Base-by-base conservation (phyloP, 805 yeast genomes). In the Candida endomychidarum region DNA sequence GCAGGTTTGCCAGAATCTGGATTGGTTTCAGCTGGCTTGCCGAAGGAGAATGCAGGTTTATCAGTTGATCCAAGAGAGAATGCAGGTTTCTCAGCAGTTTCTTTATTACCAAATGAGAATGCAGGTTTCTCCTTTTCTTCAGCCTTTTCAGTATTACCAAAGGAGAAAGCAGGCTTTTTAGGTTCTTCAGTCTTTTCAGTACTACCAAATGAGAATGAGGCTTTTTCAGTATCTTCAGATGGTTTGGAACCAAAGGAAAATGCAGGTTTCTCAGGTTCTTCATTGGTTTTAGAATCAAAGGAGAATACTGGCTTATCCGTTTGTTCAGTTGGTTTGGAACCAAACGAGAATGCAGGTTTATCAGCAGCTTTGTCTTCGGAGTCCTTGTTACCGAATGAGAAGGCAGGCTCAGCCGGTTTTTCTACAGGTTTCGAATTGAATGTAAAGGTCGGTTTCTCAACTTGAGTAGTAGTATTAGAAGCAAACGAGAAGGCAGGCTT, bases 31-130 rank as follows among this genome's bases (percentile, higher is more conserved):
- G 51, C 47, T 8, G 58, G 55, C 14, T 52, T 45, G 7, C 58
- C 57, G 29, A 56, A 55, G n/a, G 54, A 42, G 41, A 57, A 58
- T 4, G 56, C 53, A 11, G 67, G 61, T 39, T 56, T 37, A 12
- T 26, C 26, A 14, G 29, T 22, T 35, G 38, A 37, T 3, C 57
- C 56, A 29, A 56, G 54, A n/a, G 54, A 41, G 40, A 56, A 57
- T 3, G 54, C 54, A 14, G 67, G 61, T 34, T 56, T 54, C 17
- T 46, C 45, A 12, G 34, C 11, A 27, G 37, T 41, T 5, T 35
- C 45, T 8, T 32, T 20, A 8, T 37, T 33, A 10, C 54, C 53
- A 37, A 55, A 56, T 8, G 52, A 42, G 42, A 55, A 56, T 4
- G 54, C 46, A 12, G 58, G 57, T 25, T 52, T 54, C 5, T 46